Conservation (phyloP, 2,329 filamentous ascomycete species). For the Ceratocystis eucalypticola region DNA sequence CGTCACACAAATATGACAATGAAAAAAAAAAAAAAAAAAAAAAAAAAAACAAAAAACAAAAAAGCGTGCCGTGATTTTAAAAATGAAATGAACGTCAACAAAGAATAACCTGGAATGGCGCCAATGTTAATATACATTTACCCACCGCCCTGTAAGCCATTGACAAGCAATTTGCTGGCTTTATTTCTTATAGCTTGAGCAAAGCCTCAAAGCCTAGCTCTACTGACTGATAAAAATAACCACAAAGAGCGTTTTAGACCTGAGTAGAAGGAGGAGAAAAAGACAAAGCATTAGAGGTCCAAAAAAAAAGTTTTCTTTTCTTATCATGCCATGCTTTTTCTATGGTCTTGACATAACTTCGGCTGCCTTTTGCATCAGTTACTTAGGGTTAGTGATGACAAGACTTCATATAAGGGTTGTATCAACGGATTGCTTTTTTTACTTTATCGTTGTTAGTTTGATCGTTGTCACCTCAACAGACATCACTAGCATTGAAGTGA, state of each 20-base stretch:
- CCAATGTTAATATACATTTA: not conserved
- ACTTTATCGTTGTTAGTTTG: not conserved
- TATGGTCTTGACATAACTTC: no score
- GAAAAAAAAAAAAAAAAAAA: not conserved
- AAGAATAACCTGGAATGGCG: not conserved
- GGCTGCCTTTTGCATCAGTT: no score
- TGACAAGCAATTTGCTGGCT: not conserved
- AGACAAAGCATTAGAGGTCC: not conserved
- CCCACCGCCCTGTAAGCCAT: not conserved
- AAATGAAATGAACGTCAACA: not conserved
- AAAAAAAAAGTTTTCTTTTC: no score
- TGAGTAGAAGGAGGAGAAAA: not conserved
- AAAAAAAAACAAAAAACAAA: no score
- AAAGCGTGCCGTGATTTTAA: not conserved
- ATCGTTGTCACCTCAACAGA: not conserved
- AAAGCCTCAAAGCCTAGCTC: no score
- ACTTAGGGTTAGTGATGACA: not conserved
- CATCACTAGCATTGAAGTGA: no score
- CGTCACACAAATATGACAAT: not conserved
- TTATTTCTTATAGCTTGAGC: not conserved
- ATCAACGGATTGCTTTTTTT: not conserved
- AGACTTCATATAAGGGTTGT: not conserved
- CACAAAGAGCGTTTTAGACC: not conserved
- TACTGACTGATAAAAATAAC: not conserved
- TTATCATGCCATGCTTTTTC: no score